Base-by-base conservation (phyloP, 176 grass and related monocot genomes). In the Avena atlantica region DNA sequence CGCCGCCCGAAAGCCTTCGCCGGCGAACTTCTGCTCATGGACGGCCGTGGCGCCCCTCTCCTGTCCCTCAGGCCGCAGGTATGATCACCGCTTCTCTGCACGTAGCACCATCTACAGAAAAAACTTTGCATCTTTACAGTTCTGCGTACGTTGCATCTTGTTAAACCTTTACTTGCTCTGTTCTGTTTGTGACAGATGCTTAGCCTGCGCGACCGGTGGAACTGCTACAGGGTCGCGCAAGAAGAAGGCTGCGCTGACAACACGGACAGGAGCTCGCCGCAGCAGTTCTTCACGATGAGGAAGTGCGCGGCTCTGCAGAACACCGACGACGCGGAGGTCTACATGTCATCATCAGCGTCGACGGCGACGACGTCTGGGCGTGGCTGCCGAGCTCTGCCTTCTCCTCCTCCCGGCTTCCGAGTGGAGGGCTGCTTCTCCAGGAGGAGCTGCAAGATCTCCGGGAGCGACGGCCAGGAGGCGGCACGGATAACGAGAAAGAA, bases 121-220 rank as follows among this genome's bases (percentile, higher is more conserved):
- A 50, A 53, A 53, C 7, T 10, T 19, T 55, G 74, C 37, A 70
- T 4, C 7, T 17, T 37, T 0, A 8, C 15, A 69, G 3, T 31
- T 66, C 12, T 16, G 12, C 24, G 4, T 31, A 29, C 24, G 12
- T 7, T 65, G 14, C 6, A 24, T 76, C 73, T 23, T 4, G 17
- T 12, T 75, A 7, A 51, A 52, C 9, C 0, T 25, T 51, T 27
- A 51, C 6, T 9, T 42, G 19, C 17, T 47, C 49, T 56, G 15
- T 10, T 56, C 25, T 56, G 50, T 10, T 56, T 9, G 31, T 8
- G 19, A 25, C 97, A 99, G 94, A 88, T 96, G 2, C 52, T 96
- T 0, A 99, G 97, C 85, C 86, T 99, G 85, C 94, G 93, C 65
- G 91, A 94, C 34, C 79, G 79, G 73, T 99, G 94, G 97, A 99